Percentiles rank a stretch among this genome's conserved stretches.
Evolutionary conservation across 208 protist species (phyloP).

Genomic region (Acanthamoeba divionensis): DNA sequence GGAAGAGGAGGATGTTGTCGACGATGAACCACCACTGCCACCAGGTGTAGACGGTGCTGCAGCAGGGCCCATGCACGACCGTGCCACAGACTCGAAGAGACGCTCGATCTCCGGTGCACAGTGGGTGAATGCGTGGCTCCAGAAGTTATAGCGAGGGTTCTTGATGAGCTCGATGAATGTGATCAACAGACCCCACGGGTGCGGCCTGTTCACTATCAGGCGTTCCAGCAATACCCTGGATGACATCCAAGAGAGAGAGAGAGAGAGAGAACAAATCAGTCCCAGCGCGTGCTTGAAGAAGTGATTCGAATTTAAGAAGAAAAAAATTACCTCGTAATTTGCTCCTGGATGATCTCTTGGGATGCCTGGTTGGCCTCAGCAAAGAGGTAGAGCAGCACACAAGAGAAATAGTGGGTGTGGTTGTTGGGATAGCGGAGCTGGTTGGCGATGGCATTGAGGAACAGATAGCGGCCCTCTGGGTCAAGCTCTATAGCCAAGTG

Average conservation of each 20-base stretch:
- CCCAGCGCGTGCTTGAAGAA: no score
- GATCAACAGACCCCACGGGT: constrained; percentile 98
- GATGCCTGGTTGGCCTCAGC: constrained; percentile 72
- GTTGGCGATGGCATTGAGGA: constrained; percentile 96
- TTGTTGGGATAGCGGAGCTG: constrained; percentile 98
- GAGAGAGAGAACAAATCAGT: no score
- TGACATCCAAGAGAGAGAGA: no score
- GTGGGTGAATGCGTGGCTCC: constrained; percentile 91
- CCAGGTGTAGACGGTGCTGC: background rate
- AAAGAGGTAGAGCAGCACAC: constrained; percentile 96
- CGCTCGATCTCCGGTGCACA: constrained; percentile 88
- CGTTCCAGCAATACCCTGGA: constrained; percentile 94
- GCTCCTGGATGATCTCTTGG: constrained; percentile 92
- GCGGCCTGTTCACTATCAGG: constrained; percentile 95
- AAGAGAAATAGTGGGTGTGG: constrained; percentile 98
- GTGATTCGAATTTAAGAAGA: no score
- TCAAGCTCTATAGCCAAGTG: constrained; percentile 90
- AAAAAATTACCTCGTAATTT: constrained; percentile 77
- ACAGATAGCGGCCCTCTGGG: constrained; percentile 88
- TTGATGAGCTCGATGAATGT: constrained; percentile 99
- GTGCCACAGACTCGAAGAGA: constrained; percentile 92
- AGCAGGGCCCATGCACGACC: constrained; percentile 46
- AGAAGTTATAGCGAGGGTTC: constrained; percentile 90
- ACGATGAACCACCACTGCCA: no score
- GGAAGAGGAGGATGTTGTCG: no score